Evolutionary conservation across 768 basidiomycete genomes (phyloP), one percentile per base, ranked within the genome.

Genomic region (Tulasnella sp.): DNA sequence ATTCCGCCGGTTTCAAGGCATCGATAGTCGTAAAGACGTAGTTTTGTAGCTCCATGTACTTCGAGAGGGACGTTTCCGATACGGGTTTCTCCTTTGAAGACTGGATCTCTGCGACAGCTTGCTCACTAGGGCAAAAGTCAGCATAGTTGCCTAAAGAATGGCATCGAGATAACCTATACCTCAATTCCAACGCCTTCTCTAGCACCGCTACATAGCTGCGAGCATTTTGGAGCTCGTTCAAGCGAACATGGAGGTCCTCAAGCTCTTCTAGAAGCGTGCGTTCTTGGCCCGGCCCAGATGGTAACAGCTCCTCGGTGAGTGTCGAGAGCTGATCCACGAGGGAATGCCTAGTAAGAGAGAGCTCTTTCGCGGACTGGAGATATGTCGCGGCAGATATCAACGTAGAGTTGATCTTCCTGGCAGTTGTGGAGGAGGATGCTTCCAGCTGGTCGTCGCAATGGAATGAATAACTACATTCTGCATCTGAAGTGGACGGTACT

Each of bases 221-320:
- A 31, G 96, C 90, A 80, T 89, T 90, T 82, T 94, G 88, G 52
- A 98, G 87, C 83, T 95, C 92, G 84, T 91, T 92, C 82, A 97
- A 83, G 83, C 89, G 91, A 71, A 91, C 87, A 83, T 97, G 94
- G 81, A 97, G 85, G 0, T 88, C 89, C 83, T 97, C 94, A 80
- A 98, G 87, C 71, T 94, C 92, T 84, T 96, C 93, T 14, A 97
- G 87, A 6, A 99, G 85, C 0, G 92, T 94, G 4, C 91, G 87
- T n/a, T 84, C 85, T 14, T 88, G 87, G 68, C 86, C 87, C 19
- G 87, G 88, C 16, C 87, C 86, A 39, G 74, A 42, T 9, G 90
- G 81, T 73, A 90, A 87, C 58, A 97, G 87, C 75, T 92, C 90
- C 75, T 88, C 85, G 6, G 90, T 89, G 39, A 97, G 86, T 80